Conservation (phyloP, 2,329 filamentous ascomycete genomes). For the Arachnopeziza araneosa region DNA sequence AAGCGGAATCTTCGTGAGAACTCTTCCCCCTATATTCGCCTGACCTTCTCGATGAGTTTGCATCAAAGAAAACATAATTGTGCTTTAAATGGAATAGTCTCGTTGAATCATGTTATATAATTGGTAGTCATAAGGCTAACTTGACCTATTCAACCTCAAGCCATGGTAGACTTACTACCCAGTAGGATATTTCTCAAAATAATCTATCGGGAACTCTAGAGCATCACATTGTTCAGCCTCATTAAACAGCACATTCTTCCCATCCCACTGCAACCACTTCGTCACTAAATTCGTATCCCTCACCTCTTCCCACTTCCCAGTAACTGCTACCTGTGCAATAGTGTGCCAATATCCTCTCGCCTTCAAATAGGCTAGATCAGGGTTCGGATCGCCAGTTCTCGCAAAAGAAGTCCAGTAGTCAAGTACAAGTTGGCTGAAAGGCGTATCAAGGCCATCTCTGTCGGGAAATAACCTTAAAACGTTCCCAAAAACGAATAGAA, state of each 20-base stretch:
- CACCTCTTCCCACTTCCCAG: conserved; percentile 1
- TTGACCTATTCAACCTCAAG: too few relatives aligned
- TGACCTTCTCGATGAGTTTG: too few relatives aligned
- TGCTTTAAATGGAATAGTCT: too few relatives aligned
- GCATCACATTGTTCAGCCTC: conserved; percentile 7
- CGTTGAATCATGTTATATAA: too few relatives aligned
- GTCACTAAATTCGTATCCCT: background rate
- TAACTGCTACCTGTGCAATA: conserved; percentile 6
- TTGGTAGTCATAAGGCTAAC: too few relatives aligned
- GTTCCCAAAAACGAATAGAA: conserved; percentile 31
- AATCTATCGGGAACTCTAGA: conserved; percentile 7
- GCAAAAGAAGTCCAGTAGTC: conserved; percentile 28
- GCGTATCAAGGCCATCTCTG: conserved; percentile 28
- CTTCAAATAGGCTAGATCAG: conserved; percentile 17
- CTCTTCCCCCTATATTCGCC: too few relatives aligned
- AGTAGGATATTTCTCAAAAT: conserved; percentile 1
- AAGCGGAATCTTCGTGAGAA: too few relatives aligned
- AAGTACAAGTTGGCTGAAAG: conserved; percentile 23
- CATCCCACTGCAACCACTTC: conserved; percentile 6
- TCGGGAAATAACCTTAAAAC: conserved; percentile 22
- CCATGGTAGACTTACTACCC: too few relatives aligned
- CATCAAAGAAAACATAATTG: too few relatives aligned
- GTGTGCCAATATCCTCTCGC: conserved; percentile 18
- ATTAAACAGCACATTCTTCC: background rate
- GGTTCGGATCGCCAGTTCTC: conserved; percentile 20